These are phyloP conservation scores for Melastoma malabathricum DNA, from an alignment of 345 rosid genomes.

Conservation along the genomic window DNA sequence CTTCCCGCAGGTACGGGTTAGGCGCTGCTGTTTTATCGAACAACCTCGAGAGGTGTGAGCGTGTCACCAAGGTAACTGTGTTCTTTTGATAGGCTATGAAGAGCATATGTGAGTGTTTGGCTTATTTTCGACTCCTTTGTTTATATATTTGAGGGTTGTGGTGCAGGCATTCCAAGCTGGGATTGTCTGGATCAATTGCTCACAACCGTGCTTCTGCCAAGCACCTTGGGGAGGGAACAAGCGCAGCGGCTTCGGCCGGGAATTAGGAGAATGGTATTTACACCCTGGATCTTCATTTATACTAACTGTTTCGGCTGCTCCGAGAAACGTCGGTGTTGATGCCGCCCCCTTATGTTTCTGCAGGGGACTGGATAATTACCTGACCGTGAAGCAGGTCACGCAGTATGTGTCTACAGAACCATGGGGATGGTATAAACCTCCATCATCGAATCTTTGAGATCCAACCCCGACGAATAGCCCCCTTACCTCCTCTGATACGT, in stretches of 20 bases:
- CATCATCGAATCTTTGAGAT: slow-evolving; percentile 57
- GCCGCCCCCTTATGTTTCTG: not conserved
- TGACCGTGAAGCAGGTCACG: slow-evolving; percentile 89
- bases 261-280: slow-evolving; percentile 77
- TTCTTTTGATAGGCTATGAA: not conserved
- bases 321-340: too few species aligned
- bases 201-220: slow-evolving; percentile 94
- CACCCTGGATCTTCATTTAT: too few species aligned
- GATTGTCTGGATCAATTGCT: slow-evolving; percentile 90
- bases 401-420: slow-evolving; percentile 62
- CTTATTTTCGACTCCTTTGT: not conserved
- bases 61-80: slow-evolving; percentile 80
- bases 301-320: too few species aligned
- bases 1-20: slow-evolving; percentile 47
- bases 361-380: slow-evolving; percentile 93
- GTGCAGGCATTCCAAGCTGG: slow-evolving; percentile 70
- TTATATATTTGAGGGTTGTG: not conserved
- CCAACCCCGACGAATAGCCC: too few species aligned
- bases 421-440: slow-evolving; percentile 87
- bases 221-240: slow-evolving; percentile 99
- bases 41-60: slow-evolving; percentile 84
- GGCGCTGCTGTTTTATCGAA: slow-evolving; percentile 85
- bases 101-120: too few species aligned
- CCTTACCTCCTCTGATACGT: too few species aligned
- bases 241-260: slow-evolving; percentile 98